Evolutionary conservation across 129 eudicot genomes (phyloP), one percentile per base, ranked within the genome.

Genomic region (Dittrichia graveolens): DNA sequence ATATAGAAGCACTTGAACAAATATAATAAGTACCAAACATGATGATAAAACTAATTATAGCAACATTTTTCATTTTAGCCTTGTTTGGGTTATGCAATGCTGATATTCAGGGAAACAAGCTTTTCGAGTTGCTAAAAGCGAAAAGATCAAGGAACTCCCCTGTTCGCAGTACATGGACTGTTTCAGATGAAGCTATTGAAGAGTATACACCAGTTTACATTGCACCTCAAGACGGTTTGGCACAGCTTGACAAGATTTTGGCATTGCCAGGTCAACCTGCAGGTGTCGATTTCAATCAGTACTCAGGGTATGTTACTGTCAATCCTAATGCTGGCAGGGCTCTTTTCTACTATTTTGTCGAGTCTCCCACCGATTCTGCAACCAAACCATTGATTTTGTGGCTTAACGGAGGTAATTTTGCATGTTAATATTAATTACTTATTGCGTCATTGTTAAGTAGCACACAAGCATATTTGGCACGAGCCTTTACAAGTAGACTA

Each of bases 281-380:
- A 68, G 80, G 80, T 41, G 80, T 75, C 9, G 53, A 75, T 45
- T 43, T 80, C 53, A 41, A 74, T 61, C 84, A 75, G 63, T 75
- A 75, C 42, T 74, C 80, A 1, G 84, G 84, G 42, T 80, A 80
- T 75, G 84, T 80, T 12, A 80, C 80, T 3, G 77, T 75, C 24
- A 35, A 75, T 75, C 77, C 67, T 7, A 61, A n/a, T 8, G 76
- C 80, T 6, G 84, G 80, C 37, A 75, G 75, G 37, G 84, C 77
- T 54, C 77, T 80, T 43, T 80, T 80, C 77, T 80, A 80, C 55
- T 75, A 80, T 54, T 75, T 80, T 2, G 84, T 69, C 9, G 81
- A 80, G 77, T 75, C 84, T 61, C 84, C 77, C 52, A 40, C 45
- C 0, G 52, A 69, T 69, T 80, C 84, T 19, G 49, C 75, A 1